Conservation (phyloP, 345 rosid species). For the Arabidopsis suecica region DNA sequence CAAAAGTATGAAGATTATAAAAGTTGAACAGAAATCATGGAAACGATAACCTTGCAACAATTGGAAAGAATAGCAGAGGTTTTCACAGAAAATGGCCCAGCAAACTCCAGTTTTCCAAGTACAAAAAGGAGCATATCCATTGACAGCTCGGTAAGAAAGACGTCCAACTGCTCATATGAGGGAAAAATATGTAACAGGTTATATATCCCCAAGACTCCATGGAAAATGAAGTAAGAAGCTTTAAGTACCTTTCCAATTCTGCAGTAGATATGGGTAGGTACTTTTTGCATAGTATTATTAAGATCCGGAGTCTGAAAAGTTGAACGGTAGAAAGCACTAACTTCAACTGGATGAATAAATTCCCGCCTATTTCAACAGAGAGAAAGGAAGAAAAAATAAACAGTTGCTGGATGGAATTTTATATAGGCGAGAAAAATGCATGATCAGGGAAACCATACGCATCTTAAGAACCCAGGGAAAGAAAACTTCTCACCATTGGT, state of each 20-base stretch:
- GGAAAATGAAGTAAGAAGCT: slow-evolving; percentile 23
- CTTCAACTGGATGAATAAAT: slow-evolving; percentile 71
- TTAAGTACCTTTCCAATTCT: slow-evolving; percentile 67
- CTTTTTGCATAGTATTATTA: slow-evolving; percentile 44
- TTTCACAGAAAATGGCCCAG: slow-evolving; percentile 87
- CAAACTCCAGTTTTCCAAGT: slow-evolving; percentile 75
- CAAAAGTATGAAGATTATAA: slow-evolving; percentile 3
- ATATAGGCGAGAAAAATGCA: slow-evolving; percentile 27
- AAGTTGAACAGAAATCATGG: slow-evolving; percentile 21
- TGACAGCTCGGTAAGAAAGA: slow-evolving; percentile 76
- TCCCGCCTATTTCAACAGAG: slow-evolving; percentile 64
- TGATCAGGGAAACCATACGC: slow-evolving; percentile 12
- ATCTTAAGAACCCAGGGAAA: slow-evolving; percentile 27
- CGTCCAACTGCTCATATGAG: slow-evolving; percentile 63
- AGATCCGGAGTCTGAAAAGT: slow-evolving; percentile 51
- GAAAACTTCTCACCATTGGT: slow-evolving; percentile 64
- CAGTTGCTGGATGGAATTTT: slow-evolving; percentile 16
- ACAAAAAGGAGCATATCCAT: slow-evolving; percentile 82
- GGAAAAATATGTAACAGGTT: slow-evolving; percentile 35
- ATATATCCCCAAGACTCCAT: slow-evolving; percentile 20
- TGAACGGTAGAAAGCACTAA: slow-evolving; percentile 66
- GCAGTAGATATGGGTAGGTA: slow-evolving; percentile 78
- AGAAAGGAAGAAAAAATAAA: slow-evolving; percentile 32
- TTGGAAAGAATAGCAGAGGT: slow-evolving; percentile 70
- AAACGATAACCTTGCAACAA: slow-evolving; percentile 74